Evolutionary conservation across 305 asterid species (phyloP).

Genomic region (Fraxinus dipetala): DNA sequence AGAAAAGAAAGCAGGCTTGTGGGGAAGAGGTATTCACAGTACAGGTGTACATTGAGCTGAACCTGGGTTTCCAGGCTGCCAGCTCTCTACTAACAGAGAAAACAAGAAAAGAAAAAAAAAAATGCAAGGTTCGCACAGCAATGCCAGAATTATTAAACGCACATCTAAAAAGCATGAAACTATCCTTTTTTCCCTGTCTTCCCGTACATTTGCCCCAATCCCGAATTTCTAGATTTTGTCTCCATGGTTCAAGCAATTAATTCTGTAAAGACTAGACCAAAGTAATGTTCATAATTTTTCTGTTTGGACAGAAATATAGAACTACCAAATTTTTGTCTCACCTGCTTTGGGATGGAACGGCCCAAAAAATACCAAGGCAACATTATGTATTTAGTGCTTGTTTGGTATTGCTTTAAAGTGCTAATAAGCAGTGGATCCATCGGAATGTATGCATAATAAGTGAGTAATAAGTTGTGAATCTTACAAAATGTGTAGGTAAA

Average conservation of each 20-base stretch:
- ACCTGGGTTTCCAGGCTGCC: not conserved
- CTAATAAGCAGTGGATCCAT: not conserved
- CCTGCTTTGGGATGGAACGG: not conserved
- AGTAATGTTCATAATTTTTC: not conserved
- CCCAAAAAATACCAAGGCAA: not conserved
- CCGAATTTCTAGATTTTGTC: not conserved
- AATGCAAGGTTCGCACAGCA: not conserved
- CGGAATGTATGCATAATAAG: no score
- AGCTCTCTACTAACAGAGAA: not conserved
- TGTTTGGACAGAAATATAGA: not conserved
- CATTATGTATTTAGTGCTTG: not conserved
- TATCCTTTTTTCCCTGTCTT: not conserved
- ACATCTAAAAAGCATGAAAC: not conserved
- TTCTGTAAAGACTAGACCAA: not conserved
- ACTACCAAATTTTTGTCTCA: not conserved
- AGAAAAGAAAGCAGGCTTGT: not conserved
- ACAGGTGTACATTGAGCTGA: not conserved
- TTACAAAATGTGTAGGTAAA: no score
- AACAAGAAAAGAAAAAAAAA: not conserved
- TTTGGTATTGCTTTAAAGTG: not conserved
- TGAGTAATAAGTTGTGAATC: no score
- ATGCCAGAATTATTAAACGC: not conserved
- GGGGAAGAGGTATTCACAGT: not conserved
- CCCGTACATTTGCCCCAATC: not conserved
- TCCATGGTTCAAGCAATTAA: not conserved